Evolutionary conservation across 139 green algal genomes (phyloP).

Genomic region (Tetradesmus obliquus): DNA sequence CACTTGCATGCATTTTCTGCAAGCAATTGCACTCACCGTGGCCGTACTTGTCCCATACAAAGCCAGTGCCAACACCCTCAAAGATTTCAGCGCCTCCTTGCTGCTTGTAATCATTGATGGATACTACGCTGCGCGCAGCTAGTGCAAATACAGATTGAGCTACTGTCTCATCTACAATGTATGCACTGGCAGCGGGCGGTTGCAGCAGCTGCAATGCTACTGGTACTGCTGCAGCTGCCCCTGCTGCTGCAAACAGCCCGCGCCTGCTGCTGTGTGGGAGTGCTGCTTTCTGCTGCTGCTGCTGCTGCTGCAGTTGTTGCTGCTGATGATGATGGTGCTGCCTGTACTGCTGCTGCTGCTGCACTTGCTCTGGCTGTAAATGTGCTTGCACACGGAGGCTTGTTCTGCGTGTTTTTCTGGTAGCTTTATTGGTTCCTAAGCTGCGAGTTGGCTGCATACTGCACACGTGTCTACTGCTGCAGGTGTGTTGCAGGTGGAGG

Average conservation of each 20-base stretch:
- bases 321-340: background rate
- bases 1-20: background rate
- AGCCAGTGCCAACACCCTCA: conserved; percentile 60
- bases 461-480: background rate
- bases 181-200: background rate
- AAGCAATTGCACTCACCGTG: background rate
- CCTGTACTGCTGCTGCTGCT: background rate
- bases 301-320: background rate
- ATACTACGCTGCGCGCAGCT: conserved; percentile 52
- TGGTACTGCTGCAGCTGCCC: background rate
- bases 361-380: background rate
- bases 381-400: background rate
- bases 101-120: conserved; percentile 47
- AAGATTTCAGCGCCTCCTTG: background rate
- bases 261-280: background rate
- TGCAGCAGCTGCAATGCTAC: background rate
- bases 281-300: background rate
- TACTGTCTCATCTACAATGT: conserved; percentile 7
- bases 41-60: conserved; percentile 62
- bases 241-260: background rate
- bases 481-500: background rate
- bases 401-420: background rate
- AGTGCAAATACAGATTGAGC: conserved; percentile 46
- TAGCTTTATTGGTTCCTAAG: background rate
- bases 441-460: background rate